phyloP scores from a whole-genome alignment of 23 red algal species.

The Pyropia haitanensis region DNA sequence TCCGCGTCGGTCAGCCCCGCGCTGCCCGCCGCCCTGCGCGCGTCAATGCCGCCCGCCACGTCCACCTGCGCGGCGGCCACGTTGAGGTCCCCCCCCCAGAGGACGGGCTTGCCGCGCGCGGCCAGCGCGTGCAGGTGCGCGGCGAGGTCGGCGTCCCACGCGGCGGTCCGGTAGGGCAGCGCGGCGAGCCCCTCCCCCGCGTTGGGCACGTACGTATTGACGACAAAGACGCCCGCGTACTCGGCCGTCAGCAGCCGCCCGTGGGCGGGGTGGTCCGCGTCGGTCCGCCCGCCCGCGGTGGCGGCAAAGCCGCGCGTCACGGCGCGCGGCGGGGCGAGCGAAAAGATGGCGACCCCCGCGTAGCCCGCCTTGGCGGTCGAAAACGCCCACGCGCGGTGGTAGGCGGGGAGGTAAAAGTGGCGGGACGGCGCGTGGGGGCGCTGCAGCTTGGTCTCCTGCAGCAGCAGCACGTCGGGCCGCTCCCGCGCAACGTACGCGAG shows the following conservation, averaged over 20 bases:
- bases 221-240: constrained; percentile 8
- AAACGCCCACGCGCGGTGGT: constrained; percentile 18
- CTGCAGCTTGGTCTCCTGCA: constrained; percentile 52
- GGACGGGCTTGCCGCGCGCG: constrained; percentile 2
- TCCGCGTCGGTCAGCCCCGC: background rate
- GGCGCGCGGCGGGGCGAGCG: background rate
- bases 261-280: constrained; percentile 13
- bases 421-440: background rate
- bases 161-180: constrained; percentile 1
- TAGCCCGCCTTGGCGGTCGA: constrained; percentile 27
- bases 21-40: background rate
- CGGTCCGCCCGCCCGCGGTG: no score
- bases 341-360: constrained; percentile 26
- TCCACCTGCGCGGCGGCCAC: constrained; percentile 6
- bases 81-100: constrained; percentile 10
- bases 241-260: constrained; percentile 20
- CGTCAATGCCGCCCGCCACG: constrained; percentile 12
- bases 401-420: constrained; percentile 1
- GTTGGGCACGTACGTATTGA: constrained; percentile 42
- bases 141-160: constrained; percentile 6
- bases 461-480: constrained; percentile 14
- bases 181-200: constrained; percentile 11
- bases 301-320: no score
- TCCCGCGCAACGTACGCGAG: constrained; percentile 11
- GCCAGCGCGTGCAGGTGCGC: background rate